Base-by-base conservation (phyloP, 2,329 filamentous ascomycete genomes). In the Aureobasidium sp. region DNA sequence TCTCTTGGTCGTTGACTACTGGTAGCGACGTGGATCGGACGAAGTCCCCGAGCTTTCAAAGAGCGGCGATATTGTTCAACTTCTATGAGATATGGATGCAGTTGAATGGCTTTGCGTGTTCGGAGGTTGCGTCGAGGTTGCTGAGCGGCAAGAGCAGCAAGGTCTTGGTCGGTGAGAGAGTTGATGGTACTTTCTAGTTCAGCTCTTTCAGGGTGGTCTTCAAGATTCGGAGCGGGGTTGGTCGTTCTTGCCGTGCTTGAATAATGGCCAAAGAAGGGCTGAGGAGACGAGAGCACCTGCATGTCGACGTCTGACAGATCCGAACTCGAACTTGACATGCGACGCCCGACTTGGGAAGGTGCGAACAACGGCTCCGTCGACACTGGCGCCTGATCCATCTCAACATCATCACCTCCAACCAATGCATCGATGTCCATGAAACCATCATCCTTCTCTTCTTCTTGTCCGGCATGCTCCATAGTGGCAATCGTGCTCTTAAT, bases 51-150 rank as follows among this genome's bases (percentile, higher is more conserved):
- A 45, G 74, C 74, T 64, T 73, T 73, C 32, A 75, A 74, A 53
- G 75, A 73, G 62, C 72, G 72, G 27, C 75, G 71, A 64, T 80
- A 79, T 39, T 72, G 68, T 54, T 77, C 74, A 25, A 72, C 72
- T 53, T 80, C 78, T 27, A 78, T 65, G 27, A 75, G 66, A 63
- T 79, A 81, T 2, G 78, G 78, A 69, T 80, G 76, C 30, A 81
- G 65, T 64, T 81, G 78, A 52, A 78, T 78, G 15, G 77, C 75
- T 50, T 78, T 78, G 10, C 78, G 70, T 49, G 75, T 68, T n/a
- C 78, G 72, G 25, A 80, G 70, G 9, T 69, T 74, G 44, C 77
- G 67, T 53, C 64, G 62, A 10, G 59, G 59, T 39, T 47, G 54
- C 3, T 58, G 41, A 30, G 61, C 64, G 32, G 59, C 60, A 32